These are phyloP conservation scores for Pinus tabuliformis DNA, from an alignment of 75 land plant species.

Conservation along the genomic window DNA sequence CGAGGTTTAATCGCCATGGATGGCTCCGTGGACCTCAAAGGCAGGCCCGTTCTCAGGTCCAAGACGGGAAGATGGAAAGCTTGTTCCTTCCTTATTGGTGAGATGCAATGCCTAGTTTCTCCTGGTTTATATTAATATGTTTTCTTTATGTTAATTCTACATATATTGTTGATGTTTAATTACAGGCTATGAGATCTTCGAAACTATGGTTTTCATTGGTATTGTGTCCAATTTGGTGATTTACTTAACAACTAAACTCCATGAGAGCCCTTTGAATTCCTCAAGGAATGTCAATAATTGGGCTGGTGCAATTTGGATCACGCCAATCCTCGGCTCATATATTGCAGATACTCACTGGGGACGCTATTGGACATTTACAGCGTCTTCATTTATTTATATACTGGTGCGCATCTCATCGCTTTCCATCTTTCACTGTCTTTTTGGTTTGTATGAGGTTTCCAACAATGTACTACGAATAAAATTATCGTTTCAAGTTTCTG, in stretches of 20 bases:
- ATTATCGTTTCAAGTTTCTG: too few relatives aligned
- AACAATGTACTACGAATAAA: too few relatives aligned
- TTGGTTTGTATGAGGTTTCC: too few relatives aligned
- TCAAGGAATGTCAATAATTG: constrained; percentile 72
- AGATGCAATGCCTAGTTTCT: neutral
- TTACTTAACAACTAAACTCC: constrained; percentile 64
- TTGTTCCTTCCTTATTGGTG: constrained; percentile 33
- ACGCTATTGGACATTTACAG: neutral
- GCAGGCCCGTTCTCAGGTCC: constrained; percentile 21
- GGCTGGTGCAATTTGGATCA: constrained; percentile 71
- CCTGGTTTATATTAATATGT: too few relatives aligned
- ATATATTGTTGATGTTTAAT: too few relatives aligned
- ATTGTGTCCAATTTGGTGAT: constrained; percentile 65
- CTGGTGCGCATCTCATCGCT: neutral
- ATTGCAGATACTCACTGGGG: constrained; percentile 70
- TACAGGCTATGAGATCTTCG: constrained; percentile 69
- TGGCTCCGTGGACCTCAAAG: constrained; percentile 31
- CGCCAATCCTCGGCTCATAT: constrained; percentile 81
- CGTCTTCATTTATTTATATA: neutral
- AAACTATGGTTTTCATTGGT: constrained; percentile 71
- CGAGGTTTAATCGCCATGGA: constrained; percentile 8
- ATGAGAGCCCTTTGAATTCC: constrained; percentile 61
- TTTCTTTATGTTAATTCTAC: too few relatives aligned
- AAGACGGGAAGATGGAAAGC: constrained; percentile 41
- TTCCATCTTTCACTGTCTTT: too few relatives aligned